Percentiles rank a stretch among this genome's conserved stretches.
These are phyloP conservation scores for Rhizophora mangle DNA, from an alignment of 345 rosid genomes.

Conservation along the genomic window DNA sequence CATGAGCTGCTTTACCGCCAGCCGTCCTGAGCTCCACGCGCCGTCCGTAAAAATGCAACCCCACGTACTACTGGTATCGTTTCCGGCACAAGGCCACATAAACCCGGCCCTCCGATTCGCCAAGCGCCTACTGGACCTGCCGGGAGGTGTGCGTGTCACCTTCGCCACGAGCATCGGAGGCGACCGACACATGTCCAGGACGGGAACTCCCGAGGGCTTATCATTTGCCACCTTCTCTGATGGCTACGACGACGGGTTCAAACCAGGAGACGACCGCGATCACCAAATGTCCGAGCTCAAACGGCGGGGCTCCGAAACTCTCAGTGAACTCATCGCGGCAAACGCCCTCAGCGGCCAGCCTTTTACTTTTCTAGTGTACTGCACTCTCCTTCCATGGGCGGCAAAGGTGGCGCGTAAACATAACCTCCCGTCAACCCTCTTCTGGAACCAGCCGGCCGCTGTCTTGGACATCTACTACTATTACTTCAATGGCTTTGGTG, in stretches of 20 bases:
- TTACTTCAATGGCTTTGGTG: conserved; percentile 43
- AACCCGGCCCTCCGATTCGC: conserved; percentile 62
- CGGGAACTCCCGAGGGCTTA: conserved; percentile 28
- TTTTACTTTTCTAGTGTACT: conserved; percentile 43
- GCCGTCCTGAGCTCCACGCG: background rate
- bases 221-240: conserved; percentile 52
- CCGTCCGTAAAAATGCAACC: conserved; percentile 19
- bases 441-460: conserved; percentile 74
- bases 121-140: conserved; percentile 41
- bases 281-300: conserved; percentile 34
- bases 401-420: conserved; percentile 43
- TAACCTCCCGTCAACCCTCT: conserved; percentile 35
- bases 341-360: conserved; percentile 19
- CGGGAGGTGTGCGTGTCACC: conserved; percentile 47
- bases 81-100: conserved; percentile 64
- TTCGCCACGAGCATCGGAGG: conserved; percentile 40
- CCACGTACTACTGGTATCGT: conserved; percentile 50
- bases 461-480: conserved; percentile 56
- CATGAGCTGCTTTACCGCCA: no score
- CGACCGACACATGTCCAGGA: conserved; percentile 39
- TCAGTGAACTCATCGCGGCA: conserved; percentile 32
- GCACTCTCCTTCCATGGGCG: conserved; percentile 54
- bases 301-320: conserved; percentile 38
- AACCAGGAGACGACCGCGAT: conserved; percentile 21
- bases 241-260: conserved; percentile 56